Evolutionary conservation across 768 basidiomycete genomes (phyloP).

Genomic region (Boletus sensibilis): DNA sequence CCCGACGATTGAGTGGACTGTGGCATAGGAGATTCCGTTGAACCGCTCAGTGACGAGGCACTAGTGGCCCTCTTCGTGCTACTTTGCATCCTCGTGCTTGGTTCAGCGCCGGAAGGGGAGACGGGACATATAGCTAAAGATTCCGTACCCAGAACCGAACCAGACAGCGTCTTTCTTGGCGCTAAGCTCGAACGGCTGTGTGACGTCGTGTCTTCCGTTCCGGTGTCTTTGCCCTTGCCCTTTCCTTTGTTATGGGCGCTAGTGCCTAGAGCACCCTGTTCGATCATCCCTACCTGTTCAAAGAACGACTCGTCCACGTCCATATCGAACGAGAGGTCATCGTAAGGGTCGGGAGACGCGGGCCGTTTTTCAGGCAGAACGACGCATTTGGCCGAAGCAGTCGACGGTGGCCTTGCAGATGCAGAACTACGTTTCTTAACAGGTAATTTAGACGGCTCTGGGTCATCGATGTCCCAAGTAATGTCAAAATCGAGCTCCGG

Average conservation of each 20-base stretch:
- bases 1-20: conserved; percentile 18
- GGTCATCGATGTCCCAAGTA: conserved; percentile 33
- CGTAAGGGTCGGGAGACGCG: conserved; percentile 29
- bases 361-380: conserved; percentile 9
- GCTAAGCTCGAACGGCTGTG: neutral
- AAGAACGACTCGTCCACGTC: conserved; percentile 41
- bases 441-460: conserved; percentile 17
- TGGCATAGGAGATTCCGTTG: conserved; percentile 12
- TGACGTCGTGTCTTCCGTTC: neutral
- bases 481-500: conserved; percentile 19
- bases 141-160: conserved; percentile 20
- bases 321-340: conserved; percentile 36
- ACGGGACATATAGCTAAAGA: conserved; percentile 4
- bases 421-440: conserved; percentile 8
- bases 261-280: conserved; percentile 18
- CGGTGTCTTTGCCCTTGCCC: conserved; percentile 16
- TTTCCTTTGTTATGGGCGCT: conserved; percentile 19
- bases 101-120: conserved; percentile 16
- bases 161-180: conserved; percentile 2
- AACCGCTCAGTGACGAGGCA: conserved; percentile 15
- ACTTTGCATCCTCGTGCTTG: conserved; percentile 11
- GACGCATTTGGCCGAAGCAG: neutral
- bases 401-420: conserved; percentile 3
- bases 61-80: conserved; percentile 6
- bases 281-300: conserved; percentile 35